A percentile compares a stretch with the other conserved stretches of the same genome.
Conservation (phyloP, 2,329 filamentous ascomycete genomes). For the Aspergillus sojae region DNA sequence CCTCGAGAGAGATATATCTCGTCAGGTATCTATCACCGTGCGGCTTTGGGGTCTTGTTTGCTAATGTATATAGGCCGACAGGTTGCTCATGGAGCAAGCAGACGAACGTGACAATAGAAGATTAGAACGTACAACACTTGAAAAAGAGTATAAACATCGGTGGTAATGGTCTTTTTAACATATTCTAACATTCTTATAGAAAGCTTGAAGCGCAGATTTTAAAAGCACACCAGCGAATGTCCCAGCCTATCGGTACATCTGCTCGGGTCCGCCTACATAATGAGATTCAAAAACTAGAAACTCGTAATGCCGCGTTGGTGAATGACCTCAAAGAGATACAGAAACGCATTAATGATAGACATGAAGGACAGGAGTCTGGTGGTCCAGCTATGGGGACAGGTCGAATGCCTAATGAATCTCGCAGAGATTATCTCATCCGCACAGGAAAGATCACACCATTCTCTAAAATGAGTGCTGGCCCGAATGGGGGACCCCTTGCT, state of each 20-base stretch:
- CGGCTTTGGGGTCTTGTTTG: background rate
- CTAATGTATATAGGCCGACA: conserved; percentile 51
- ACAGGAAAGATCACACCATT: conserved; percentile 98
- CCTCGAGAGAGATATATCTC: conserved; percentile 80
- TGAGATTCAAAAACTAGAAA: conserved; percentile 67
- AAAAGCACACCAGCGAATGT: conserved; percentile 59
- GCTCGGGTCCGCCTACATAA: conserved; percentile 48
- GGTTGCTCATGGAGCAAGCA: conserved; percentile 62
- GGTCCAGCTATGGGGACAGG: conserved; percentile 48
- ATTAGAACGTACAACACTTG: conserved; percentile 58
- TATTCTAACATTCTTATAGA: conserved; percentile 28
- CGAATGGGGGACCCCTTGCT: conserved; percentile 61
- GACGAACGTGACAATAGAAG: conserved; percentile 66
- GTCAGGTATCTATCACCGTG: conserved; percentile 46
- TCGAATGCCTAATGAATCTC: conserved; percentile 75
- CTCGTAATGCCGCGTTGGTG: conserved; percentile 65
- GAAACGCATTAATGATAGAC: conserved; percentile 75
- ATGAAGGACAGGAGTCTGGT: conserved; percentile 56
- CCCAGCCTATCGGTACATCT: conserved; percentile 57
- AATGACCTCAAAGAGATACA: conserved; percentile 80
- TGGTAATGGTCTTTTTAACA: background rate
- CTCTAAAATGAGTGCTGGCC: conserved; percentile 70
- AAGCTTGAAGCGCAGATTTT: conserved; percentile 69
- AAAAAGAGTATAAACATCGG: conserved; percentile 45
- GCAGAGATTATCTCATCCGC: conserved; percentile 86